These are phyloP conservation scores for Phaeotremella skinneri DNA, from an alignment of 768 basidiomycete genomes.

Conservation along the genomic window DNA sequence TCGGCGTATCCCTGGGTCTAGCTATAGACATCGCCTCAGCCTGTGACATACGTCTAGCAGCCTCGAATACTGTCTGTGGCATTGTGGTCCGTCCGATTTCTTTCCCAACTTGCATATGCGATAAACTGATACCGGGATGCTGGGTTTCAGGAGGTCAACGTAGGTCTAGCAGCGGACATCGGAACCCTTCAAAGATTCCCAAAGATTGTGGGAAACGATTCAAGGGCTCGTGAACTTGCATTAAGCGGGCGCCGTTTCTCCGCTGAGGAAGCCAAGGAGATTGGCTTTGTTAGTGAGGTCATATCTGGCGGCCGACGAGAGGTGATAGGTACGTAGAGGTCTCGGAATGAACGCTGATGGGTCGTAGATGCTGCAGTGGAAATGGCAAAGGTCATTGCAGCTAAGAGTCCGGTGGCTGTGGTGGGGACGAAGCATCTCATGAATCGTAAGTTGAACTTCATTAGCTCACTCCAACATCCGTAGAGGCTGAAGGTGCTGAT, in stretches of 20 bases:
- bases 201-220: conserved; percentile 71
- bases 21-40: conserved; percentile 72
- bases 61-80: conserved; percentile 62
- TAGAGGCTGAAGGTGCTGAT: neutral
- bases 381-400: conserved; percentile 64
- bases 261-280: conserved; percentile 62
- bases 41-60: conserved; percentile 72
- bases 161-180: conserved; percentile 83
- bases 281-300: conserved; percentile 74
- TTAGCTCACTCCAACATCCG: neutral
- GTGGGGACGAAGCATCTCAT: conserved; percentile 73
- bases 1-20: conserved; percentile 72
- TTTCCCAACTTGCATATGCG: neutral
- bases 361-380: conserved; percentile 59
- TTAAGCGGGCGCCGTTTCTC: conserved; percentile 72
- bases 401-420: conserved; percentile 77
- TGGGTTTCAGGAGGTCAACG: conserved; percentile 68
- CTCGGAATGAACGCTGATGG: neutral
- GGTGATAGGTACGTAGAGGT: conserved; percentile 56
- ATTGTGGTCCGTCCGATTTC: conserved; percentile 61
- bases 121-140: neutral
- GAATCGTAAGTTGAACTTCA: conserved; percentile 51
- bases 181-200: conserved; percentile 80
- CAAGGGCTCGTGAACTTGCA: conserved; percentile 69
- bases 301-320: conserved; percentile 65